These are phyloP conservation scores for Phoma sp. DNA, from an alignment of 2,329 filamentous ascomycete genomes.

Conservation along the genomic window DNA sequence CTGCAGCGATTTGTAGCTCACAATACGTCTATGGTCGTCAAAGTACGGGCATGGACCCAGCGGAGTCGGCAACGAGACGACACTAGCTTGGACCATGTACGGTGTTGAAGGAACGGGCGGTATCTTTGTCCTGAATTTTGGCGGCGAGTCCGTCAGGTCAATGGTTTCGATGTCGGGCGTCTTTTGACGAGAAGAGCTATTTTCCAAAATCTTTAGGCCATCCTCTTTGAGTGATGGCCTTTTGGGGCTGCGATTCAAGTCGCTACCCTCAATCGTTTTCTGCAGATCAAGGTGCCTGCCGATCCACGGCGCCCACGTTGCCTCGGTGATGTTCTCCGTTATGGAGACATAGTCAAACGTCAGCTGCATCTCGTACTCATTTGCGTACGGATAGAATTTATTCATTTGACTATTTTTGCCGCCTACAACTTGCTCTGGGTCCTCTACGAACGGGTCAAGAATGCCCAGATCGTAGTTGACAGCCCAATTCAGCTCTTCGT, in stretches of 20 bases:
- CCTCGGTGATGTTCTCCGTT: constrained; percentile 25
- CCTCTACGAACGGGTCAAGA: constrained; percentile 27
- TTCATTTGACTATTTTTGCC: constrained; percentile 29
- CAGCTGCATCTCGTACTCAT: constrained; percentile 33
- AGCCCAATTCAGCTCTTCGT: constrained; percentile 34
- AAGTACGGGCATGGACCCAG: not conserved
- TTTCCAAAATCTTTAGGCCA: not conserved
- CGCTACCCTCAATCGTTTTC: not conserved
- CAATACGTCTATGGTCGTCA: constrained; percentile 8
- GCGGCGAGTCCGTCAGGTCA: not conserved
- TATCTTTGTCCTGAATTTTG: not conserved
- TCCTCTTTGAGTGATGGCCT: not conserved
- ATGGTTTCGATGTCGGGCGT: constrained; percentile 7
- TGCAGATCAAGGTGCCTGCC: constrained; percentile 19
- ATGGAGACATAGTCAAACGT: constrained; percentile 28
- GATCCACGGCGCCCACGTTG: constrained; percentile 31
- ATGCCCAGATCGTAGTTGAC: constrained; percentile 39
- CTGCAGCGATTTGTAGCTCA: constrained; percentile 30
- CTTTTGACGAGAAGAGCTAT: not conserved
- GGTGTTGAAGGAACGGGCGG: not conserved
- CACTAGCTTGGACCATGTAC: not conserved
- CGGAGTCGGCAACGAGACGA: not conserved
- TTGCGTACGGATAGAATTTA: constrained; percentile 33
- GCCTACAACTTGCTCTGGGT: constrained; percentile 25
- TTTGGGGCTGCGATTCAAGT: not conserved